These are phyloP conservation scores for Musa itinerans DNA, from an alignment of 176 grass and related monocot genomes.

Conservation along the genomic window DNA sequence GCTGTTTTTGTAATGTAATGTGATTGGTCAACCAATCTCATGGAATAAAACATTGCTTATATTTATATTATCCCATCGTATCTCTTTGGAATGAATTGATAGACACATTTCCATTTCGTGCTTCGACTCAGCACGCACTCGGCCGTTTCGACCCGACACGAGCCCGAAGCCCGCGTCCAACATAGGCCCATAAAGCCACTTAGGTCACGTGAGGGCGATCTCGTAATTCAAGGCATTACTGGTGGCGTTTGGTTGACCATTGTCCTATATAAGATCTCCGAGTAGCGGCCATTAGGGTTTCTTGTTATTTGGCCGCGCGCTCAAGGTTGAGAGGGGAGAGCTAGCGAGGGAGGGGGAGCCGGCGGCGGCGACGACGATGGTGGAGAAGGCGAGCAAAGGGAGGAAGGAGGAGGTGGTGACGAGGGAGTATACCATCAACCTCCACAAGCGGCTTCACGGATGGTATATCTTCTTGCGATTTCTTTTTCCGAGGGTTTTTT, in stretches of 20 bases:
- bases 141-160: too few species aligned
- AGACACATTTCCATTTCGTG: too few species aligned
- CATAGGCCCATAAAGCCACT: too few species aligned
- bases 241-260: background rate
- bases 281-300: background rate
- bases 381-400: conserved; percentile 43
- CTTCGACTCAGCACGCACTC: too few species aligned
- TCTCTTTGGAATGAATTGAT: too few species aligned
- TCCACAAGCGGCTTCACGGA: conserved; percentile 72
- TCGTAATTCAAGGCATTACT: background rate
- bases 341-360: background rate
- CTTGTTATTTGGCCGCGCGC: background rate
- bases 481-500: too few species aligned
- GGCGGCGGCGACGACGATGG: conserved; percentile 31
- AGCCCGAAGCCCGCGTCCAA: too few species aligned
- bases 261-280: background rate
- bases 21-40: too few species aligned
- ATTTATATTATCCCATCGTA: too few species aligned
- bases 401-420: conserved; percentile 67
- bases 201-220: background rate
- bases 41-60: too few species aligned
- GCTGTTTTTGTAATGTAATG: too few species aligned
- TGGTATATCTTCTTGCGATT: conserved; percentile 27
- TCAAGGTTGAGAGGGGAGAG: background rate
- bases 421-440: conserved; percentile 64